Evolutionary conservation across 768 basidiomycete species (phyloP).

Genomic region (Amanita jacksonii): DNA sequence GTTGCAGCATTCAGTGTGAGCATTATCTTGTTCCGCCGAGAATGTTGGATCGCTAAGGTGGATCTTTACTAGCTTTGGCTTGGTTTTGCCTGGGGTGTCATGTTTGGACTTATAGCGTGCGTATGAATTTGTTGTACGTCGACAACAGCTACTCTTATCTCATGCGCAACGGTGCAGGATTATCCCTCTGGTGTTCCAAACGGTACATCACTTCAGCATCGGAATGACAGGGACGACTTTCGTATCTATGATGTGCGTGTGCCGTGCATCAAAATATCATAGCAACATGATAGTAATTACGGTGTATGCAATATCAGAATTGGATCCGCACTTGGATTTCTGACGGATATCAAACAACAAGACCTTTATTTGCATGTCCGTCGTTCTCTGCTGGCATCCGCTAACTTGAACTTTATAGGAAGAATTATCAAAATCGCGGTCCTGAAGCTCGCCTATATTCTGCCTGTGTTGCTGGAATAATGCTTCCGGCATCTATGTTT

Average conservation of each 20-base stretch:
- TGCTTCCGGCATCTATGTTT: constrained; percentile 55
- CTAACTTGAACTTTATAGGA: too few species aligned
- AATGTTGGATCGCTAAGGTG: neutral
- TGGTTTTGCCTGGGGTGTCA: constrained; percentile 68
- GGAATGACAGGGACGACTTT: constrained; percentile 56
- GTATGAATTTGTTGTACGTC: too few species aligned
- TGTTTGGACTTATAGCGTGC: constrained; percentile 33
- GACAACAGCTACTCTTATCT: too few species aligned
- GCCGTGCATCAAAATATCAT: too few species aligned
- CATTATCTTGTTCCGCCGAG: constrained; percentile 14
- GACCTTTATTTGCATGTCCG: constrained; percentile 36
- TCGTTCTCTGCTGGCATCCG: too few species aligned
- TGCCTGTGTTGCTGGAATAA: constrained; percentile 43
- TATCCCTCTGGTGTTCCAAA: constrained; percentile 43
- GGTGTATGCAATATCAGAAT: constrained; percentile 27
- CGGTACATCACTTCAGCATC: constrained; percentile 48
- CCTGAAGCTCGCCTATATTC: constrained; percentile 54
- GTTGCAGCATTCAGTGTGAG: constrained; percentile 66
- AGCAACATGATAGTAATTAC: too few species aligned
- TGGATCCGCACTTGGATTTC: constrained; percentile 40
- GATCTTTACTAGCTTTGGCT: constrained; percentile 51
- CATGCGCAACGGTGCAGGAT: too few species aligned
- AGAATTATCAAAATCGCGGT: constrained; percentile 24
- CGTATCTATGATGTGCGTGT: constrained; percentile 38
- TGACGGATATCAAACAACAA: constrained; percentile 39